phyloP scores from a whole-genome alignment of 306 rosid genomes.

The Lupinus albus region DNA sequence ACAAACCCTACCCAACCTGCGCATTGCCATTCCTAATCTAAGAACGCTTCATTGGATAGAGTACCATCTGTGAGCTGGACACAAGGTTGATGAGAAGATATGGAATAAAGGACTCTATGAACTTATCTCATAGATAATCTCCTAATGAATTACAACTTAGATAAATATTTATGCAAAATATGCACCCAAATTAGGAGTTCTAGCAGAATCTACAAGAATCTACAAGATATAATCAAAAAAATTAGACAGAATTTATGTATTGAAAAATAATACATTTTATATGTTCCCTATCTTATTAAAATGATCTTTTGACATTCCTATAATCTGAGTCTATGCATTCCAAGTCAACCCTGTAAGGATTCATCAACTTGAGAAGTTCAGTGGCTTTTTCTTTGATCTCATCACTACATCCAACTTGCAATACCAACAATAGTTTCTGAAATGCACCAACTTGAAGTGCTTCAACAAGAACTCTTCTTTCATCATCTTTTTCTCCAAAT shows the following conservation, averaged over 20 bases:
- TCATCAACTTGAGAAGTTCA: slow-evolving; percentile 67
- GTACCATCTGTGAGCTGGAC: no score
- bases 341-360: slow-evolving; percentile 65
- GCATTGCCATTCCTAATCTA: no score
- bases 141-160: no score
- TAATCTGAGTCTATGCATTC: slow-evolving; percentile 82
- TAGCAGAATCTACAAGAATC: no score
- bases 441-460: slow-evolving; percentile 80
- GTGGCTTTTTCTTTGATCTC: slow-evolving; percentile 64
- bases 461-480: slow-evolving; percentile 53
- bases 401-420: slow-evolving; percentile 68
- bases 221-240: no score
- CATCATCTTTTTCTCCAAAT: slow-evolving; percentile 44
- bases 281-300: slow-evolving; percentile 37
- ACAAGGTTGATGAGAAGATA: no score
- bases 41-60: no score
- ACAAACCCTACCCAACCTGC: no score
- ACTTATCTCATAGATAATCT: no score
- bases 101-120: no score
- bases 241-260: background rate
- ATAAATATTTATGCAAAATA: no score
- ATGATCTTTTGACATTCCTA: slow-evolving; percentile 67
- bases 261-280: slow-evolving; percentile 41
- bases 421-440: slow-evolving; percentile 68
- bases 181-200: no score